These are phyloP conservation scores for Fusarium nelsonii DNA, from an alignment of 2,329 filamentous ascomycete genomes.

Conservation along the genomic window DNA sequence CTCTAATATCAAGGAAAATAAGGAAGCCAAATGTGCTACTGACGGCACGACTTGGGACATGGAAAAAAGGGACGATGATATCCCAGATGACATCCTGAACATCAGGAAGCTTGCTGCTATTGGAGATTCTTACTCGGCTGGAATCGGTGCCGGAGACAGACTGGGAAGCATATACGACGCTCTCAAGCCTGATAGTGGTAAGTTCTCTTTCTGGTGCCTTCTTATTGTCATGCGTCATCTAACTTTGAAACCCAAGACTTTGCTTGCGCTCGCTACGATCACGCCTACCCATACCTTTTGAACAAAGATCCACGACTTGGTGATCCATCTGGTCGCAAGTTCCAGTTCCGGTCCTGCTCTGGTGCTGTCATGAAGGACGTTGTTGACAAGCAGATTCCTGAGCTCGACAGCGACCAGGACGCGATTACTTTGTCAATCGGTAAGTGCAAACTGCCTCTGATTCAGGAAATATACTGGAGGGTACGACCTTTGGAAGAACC, in stretches of 20 bases:
- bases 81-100: not conserved
- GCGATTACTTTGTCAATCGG: conserved; percentile 12
- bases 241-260: not conserved
- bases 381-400: conserved; percentile 6
- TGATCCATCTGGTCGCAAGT: conserved; percentile 2
- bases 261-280: conserved; percentile 10
- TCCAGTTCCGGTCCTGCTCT: conserved; percentile 17
- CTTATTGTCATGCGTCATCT: no score
- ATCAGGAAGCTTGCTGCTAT: conserved; percentile 27
- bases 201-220: not conserved
- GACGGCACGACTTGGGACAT: no score
- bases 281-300: conserved; percentile 18
- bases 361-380: conserved; percentile 18
- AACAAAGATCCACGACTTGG: conserved; percentile 2
- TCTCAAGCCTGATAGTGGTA: no score
- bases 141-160: conserved; percentile 29
- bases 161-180: not conserved
- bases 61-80: no score
- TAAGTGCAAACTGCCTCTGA: no score
- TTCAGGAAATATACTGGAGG: no score
- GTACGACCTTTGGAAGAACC: no score
- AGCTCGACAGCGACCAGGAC: conserved; percentile 1
- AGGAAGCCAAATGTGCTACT: no score
- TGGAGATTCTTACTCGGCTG: conserved; percentile 31
- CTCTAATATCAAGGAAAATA: no score